Percentiles rank a stretch among this genome's conserved stretches.
These are phyloP conservation scores for Cardiospermum halicacabum DNA, from an alignment of 345 rosid species.

Conservation along the genomic window DNA sequence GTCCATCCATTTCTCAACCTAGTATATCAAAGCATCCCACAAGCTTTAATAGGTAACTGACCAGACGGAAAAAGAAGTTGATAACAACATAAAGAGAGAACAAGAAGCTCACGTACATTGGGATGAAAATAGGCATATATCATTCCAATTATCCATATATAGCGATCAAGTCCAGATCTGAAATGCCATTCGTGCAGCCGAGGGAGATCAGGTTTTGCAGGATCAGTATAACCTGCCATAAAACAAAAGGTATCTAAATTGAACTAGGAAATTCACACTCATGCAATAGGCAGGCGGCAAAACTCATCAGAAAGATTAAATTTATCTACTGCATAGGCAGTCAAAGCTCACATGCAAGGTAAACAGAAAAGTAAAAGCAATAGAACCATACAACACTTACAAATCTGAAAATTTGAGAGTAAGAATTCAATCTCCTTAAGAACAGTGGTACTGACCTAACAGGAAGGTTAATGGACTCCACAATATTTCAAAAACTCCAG, in stretches of 20 bases:
- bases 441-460: constrained; percentile 44
- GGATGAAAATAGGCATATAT: constrained; percentile 94
- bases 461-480: constrained; percentile 80
- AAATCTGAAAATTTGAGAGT: not conserved
- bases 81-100: not conserved
- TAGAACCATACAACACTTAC: not conserved
- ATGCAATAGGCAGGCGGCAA: not conserved
- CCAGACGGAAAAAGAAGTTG: constrained; percentile 3
- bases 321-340: too few relatives aligned
- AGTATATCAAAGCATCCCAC: constrained; percentile 21
- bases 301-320: constrained; percentile 9
- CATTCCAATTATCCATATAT: constrained; percentile 95
- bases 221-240: constrained; percentile 77
- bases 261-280: not conserved
- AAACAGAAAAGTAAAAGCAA: not conserved
- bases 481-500: constrained; percentile 71
- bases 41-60: constrained; percentile 7
- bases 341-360: not conserved
- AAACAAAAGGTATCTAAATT: constrained; percentile 1
- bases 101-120: constrained; percentile 39
- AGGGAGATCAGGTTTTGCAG: constrained; percentile 84
- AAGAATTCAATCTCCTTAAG: not conserved
- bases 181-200: constrained; percentile 92
- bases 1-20: constrained; percentile 99
- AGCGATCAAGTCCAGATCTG: constrained; percentile 98